These are phyloP conservation scores for Quercus parvula DNA, from an alignment of 306 rosid genomes.

Conservation along the genomic window DNA sequence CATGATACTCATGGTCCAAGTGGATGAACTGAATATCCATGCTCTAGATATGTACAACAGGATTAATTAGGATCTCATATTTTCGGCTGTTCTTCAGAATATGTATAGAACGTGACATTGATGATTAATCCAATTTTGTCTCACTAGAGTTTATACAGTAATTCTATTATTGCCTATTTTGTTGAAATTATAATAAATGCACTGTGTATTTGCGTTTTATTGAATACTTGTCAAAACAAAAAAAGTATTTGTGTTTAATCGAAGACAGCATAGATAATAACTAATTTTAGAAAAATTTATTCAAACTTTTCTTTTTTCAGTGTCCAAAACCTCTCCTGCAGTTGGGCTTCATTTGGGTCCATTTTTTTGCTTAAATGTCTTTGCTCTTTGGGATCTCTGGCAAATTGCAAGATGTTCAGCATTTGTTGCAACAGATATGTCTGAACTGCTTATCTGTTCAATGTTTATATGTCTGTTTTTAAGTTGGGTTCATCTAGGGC, in stretches of 20 bases:
- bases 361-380: background rate
- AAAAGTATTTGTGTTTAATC: background rate
- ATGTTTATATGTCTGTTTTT: background rate
- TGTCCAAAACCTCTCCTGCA: background rate
- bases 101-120: background rate
- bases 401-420: background rate
- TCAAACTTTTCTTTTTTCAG: background rate
- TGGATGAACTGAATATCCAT: background rate
- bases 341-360: background rate
- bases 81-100: background rate
- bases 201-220: background rate
- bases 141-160: background rate
- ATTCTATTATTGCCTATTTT: background rate
- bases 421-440: background rate
- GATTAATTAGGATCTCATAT: background rate
- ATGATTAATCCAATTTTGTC: background rate
- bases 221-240: background rate
- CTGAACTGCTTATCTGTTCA: background rate
- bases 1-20: background rate
- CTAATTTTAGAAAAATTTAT: background rate
- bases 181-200: background rate
- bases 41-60: background rate
- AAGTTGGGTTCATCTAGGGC: background rate
- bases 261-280: background rate
- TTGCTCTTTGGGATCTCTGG: background rate